phyloP scores from a whole-genome alignment of 371 early-diverging fungal genomes.

The Mucor ambiguus region DNA sequence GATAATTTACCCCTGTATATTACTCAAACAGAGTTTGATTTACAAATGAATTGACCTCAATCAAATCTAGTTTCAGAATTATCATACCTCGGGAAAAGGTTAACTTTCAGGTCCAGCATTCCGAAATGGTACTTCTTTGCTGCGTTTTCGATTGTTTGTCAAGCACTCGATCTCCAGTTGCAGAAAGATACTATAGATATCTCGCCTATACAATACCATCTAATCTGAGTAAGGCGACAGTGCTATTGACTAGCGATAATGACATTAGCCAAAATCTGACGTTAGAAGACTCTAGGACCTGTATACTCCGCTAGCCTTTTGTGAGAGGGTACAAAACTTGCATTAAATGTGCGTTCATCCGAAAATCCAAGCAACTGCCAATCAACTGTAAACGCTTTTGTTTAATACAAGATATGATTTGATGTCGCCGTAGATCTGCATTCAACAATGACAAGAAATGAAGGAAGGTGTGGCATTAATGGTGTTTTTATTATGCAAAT shows the following conservation, averaged over 20 bases:
- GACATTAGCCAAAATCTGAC: no score
- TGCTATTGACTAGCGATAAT: no score
- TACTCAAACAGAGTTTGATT: background rate
- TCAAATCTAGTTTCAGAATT: background rate
- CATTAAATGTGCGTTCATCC: no score
- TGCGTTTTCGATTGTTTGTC: background rate
- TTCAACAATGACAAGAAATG: background rate
- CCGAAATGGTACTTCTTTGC: background rate
- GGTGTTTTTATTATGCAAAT: background rate
- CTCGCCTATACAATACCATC: no score
- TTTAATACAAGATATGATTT: no score
- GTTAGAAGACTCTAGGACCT: no score
- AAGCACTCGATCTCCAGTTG: background rate
- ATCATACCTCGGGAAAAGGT: background rate
- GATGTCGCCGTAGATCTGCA: background rate
- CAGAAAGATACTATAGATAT: background rate
- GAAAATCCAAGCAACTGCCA: no score
- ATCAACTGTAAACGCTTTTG: no score
- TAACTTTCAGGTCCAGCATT: background rate
- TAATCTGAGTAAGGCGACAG: no score
- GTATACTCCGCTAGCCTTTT: no score
- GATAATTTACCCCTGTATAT: no score
- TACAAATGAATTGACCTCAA: background rate
- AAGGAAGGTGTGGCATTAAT: background rate
- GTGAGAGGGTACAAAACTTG: no score